phyloP scores from a whole-genome alignment of 2,329 filamentous ascomycete genomes.

The Xylaria sp. region DNA sequence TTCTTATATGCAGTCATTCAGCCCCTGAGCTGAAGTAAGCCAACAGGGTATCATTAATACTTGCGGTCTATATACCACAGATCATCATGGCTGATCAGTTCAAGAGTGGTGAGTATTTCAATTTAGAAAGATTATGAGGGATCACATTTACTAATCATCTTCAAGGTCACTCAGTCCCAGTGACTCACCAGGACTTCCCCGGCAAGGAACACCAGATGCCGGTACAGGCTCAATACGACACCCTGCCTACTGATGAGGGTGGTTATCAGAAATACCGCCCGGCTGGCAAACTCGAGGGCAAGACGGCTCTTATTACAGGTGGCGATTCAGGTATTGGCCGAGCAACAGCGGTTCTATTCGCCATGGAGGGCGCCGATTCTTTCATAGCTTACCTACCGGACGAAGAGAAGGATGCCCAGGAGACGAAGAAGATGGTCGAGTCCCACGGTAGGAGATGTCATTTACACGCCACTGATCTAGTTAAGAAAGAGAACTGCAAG shows the following conservation, averaged over 20 bases:
- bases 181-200: conserved; percentile 55
- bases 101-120: conserved; percentile 46
- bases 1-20: not conserved
- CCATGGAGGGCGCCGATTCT: conserved; percentile 81
- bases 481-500: conserved; percentile 73
- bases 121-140: not conserved
- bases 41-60: not conserved
- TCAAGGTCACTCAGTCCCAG: conserved; percentile 53
- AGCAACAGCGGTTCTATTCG: conserved; percentile 78
- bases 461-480: conserved; percentile 72
- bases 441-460: conserved; percentile 72
- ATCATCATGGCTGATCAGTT: conserved; percentile 50
- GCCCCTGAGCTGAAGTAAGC: not conserved
- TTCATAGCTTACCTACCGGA: conserved; percentile 79
- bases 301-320: conserved; percentile 82
- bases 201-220: conserved; percentile 61
- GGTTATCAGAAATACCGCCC: conserved; percentile 77
- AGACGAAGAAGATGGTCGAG: conserved; percentile 77
- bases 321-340: conserved; percentile 84
- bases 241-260: conserved; percentile 74
- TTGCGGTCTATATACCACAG: not conserved
- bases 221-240: conserved; percentile 68
- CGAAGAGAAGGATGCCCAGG: conserved; percentile 79
- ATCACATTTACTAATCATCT: conserved; percentile 4
- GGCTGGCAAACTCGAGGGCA: conserved; percentile 78